Base-by-base conservation (phyloP, 805 yeast species). In the Kodamaea neixiangensis region DNA sequence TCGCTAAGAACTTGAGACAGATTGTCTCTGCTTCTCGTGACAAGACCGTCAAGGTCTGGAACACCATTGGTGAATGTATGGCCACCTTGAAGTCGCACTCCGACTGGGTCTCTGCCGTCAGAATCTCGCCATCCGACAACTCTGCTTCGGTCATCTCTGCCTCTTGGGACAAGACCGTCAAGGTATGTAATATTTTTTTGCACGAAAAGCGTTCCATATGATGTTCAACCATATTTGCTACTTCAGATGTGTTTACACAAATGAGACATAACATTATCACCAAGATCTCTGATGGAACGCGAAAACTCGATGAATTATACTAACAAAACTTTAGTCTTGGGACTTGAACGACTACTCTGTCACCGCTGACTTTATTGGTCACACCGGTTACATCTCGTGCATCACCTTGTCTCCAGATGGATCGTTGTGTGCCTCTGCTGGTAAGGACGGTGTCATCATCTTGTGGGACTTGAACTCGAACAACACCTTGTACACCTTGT, bases 401-500 rank as follows among this genome's bases (percentile, higher is more conserved):
- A 85, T 94, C 82, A 90, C 97, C 72, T 86, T 94, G 75, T 91
- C 99, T 62, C 99, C 99, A 81, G 99, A 94, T 82, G 99, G 98
- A 83, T 87, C 99, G 63, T 83, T 94, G 72, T 89, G 96, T 79
- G 98, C 99, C 66, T 92, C 99, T 65, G 98, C 97, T 78, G 99
- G 99, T 79, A 94, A 94, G 86, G 99, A 94, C 76, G 99, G 99
- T 81, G 85, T 86, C 69, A 89, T 94, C 82, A 86, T 89, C 90
- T 86, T 94, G 75, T 94, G 99, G 99, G 96, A 92, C 82, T 83
- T 93, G 80, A 82, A 85, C 83, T 77, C 83, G 68, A 84, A 87
- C 82, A 76, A 79, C 71, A 85, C 92, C 71, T 82, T 92, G 72
- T 93, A 91, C 96, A 86, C 97, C 71, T 85, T 94, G 77, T 80